These are phyloP conservation scores for Cryphonectria nitschkei DNA, from an alignment of 2,329 filamentous ascomycete species.

Conservation along the genomic window DNA sequence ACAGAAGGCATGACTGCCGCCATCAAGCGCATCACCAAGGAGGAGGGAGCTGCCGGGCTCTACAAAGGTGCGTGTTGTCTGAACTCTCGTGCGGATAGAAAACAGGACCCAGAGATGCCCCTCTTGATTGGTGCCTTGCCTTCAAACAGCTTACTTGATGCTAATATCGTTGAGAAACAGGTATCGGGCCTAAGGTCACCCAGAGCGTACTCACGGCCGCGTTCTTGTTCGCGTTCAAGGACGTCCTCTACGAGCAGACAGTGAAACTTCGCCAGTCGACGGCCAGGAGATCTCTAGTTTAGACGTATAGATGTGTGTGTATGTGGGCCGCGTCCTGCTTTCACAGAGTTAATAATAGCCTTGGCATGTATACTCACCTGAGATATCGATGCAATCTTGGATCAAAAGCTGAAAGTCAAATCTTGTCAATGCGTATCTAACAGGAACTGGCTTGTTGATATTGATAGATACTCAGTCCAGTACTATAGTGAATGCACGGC, in stretches of 20 bases:
- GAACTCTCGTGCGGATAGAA: background rate
- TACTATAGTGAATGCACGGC: background rate
- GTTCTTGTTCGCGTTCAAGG: constrained; percentile 97
- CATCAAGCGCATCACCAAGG: constrained; percentile 76
- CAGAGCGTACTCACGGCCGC: constrained; percentile 97
- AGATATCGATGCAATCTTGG: background rate
- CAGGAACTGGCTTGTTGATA: background rate
- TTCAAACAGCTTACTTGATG: background rate
- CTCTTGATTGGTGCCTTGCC: background rate
- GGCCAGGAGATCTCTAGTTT: constrained; percentile 42
- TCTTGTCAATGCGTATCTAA: background rate
- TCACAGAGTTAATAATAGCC: background rate
- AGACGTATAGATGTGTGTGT: background rate
- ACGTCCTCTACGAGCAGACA: constrained; percentile 86
- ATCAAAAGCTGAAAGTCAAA: background rate
- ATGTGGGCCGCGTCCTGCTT: background rate
- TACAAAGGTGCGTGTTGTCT: constrained; percentile 76
- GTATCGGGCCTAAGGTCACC: constrained; percentile 93
- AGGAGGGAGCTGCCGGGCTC: constrained; percentile 89
- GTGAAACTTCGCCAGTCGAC: constrained; percentile 62
- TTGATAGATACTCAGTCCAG: background rate
- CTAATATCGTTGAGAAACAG: constrained; percentile 47
- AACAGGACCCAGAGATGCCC: background rate
- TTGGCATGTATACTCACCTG: background rate
- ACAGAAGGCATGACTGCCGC: constrained; percentile 81